A percentile compares a stretch with the other conserved stretches of the same genome.
Conservation (phyloP, 176 grass and related monocot species). For the Lolium perenne region DNA sequence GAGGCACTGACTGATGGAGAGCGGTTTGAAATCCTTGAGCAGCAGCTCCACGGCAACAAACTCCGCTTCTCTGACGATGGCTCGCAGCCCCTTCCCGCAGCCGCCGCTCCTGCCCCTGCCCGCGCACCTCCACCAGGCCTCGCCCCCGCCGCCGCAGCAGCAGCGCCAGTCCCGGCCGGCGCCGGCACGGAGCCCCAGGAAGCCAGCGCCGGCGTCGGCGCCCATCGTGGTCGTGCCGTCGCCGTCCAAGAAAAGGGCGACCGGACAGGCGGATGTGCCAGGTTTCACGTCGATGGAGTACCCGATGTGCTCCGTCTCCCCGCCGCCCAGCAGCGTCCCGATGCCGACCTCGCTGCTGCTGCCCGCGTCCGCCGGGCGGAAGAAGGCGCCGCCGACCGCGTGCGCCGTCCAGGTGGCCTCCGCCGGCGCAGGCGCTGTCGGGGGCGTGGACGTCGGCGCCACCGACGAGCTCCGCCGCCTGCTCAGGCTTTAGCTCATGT, state of each 20-base stretch:
- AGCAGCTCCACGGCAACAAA: background rate
- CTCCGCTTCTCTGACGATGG: slow-evolving; percentile 38
- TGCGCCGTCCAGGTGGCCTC: slow-evolving; percentile 48
- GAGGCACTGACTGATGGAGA: slow-evolving; percentile 29
- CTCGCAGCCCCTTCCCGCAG: slow-evolving; percentile 26
- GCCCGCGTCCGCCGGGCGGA: background rate
- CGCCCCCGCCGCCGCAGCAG: slow-evolving; percentile 17
- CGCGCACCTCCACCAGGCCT: background rate
- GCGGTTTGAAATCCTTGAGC: slow-evolving; percentile 43
- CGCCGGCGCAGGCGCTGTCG: background rate
- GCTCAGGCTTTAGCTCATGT: slow-evolving; percentile 53
- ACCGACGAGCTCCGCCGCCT: slow-evolving; percentile 76
- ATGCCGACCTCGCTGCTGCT: slow-evolving; percentile 72
- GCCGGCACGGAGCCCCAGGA: slow-evolving; percentile 30
- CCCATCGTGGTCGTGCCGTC: slow-evolving; percentile 35
- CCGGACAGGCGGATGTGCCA: background rate
- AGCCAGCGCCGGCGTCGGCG: slow-evolving; percentile 35
- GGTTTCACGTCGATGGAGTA: slow-evolving; percentile 49
- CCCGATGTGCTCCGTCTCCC: slow-evolving; percentile 68
- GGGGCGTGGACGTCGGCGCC: slow-evolving; percentile 60
- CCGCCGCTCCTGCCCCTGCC: slow-evolving; percentile 63
- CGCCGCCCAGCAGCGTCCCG: slow-evolving; percentile 82
- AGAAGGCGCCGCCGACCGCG: slow-evolving; percentile 46
- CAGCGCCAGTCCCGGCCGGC: background rate
- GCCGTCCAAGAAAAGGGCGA: slow-evolving; percentile 27